Conservation (phyloP, 148 eudicot species). For the Euryodendron excelsum region DNA sequence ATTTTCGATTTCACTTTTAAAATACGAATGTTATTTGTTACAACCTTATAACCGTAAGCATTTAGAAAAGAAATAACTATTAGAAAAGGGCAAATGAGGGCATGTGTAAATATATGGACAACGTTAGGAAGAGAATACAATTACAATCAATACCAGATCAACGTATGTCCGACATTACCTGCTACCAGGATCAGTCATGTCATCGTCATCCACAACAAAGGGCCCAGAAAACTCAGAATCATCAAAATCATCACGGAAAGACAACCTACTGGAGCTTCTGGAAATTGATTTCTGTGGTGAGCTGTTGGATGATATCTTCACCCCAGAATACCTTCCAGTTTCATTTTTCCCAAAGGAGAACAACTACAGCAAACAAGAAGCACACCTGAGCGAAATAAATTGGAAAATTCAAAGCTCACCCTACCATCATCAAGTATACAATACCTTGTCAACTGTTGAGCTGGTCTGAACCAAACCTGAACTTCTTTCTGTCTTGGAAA, state of each 20-base stretch:
- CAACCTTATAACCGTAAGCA: neutral
- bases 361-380: constrained; percentile 37
- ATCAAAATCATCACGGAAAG: constrained; percentile 70
- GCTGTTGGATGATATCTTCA: constrained; percentile 48
- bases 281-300: constrained; percentile 68
- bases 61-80: neutral
- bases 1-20: neutral
- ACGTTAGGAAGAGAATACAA: neutral
- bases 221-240: constrained; percentile 81
- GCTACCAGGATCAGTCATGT: constrained; percentile 45
- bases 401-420: neutral
- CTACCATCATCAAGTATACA: neutral
- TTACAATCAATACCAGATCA: neutral
- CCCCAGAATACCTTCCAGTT: constrained; percentile 44
- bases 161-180: constrained; percentile 42
- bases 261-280: constrained; percentile 74
- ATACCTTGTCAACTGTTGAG: constrained; percentile 62
- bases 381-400: neutral
- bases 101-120: neutral
- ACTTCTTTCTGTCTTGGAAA: constrained; percentile 42
- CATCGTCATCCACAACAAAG: constrained; percentile 75
- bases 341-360: constrained; percentile 59
- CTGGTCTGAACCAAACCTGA: constrained; percentile 41
- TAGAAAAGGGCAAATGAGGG: neutral
- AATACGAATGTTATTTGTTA: neutral